phyloP scores from a whole-genome alignment of 2,329 filamentous ascomycete genomes.

The Pseudogymnoascus sp. region DNA sequence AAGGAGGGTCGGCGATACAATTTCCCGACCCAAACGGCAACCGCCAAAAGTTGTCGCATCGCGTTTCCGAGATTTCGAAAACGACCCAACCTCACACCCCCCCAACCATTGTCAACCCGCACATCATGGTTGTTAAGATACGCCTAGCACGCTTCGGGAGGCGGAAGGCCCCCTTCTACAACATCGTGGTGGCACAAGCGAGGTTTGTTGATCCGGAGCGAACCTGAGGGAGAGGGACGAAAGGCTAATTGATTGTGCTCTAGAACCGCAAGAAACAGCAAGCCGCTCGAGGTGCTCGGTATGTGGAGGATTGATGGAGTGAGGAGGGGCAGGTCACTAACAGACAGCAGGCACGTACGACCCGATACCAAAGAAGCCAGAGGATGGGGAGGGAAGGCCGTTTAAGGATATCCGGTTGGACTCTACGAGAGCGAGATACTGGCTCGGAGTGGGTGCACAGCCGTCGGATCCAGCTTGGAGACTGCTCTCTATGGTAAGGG shows the following conservation, averaged over 20 bases:
- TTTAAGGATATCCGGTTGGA: constrained; percentile 93
- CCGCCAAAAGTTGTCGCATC: constrained; percentile 7
- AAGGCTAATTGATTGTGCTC: background rate
- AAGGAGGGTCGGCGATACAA: background rate
- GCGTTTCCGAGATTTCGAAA: constrained; percentile 9
- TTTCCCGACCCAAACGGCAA: background rate
- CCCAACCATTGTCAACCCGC: background rate
- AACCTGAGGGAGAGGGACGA: background rate
- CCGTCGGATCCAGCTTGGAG: constrained; percentile 86
- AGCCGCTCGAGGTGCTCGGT: constrained; percentile 86
- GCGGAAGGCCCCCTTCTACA: constrained; percentile 85
- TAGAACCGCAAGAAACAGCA: constrained; percentile 78
- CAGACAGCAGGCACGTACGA: constrained; percentile 51
- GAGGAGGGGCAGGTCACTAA: constrained; percentile 4
- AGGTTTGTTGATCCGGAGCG: constrained; percentile 47
- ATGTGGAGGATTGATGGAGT: constrained; percentile 17
- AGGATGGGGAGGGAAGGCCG: constrained; percentile 55
- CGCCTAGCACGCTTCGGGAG: constrained; percentile 89
- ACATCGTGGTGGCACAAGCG: constrained; percentile 91
- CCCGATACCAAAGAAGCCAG: constrained; percentile 54
- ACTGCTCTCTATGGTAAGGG: constrained; percentile 67
- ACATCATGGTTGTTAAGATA: constrained; percentile 83
- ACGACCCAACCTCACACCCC: constrained; percentile 14
- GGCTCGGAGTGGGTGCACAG: constrained; percentile 94
- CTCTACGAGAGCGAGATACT: constrained; percentile 74